phyloP scores from a whole-genome alignment of 371 early-diverging fungal species.

The Capniomyces stellatus region DNA sequence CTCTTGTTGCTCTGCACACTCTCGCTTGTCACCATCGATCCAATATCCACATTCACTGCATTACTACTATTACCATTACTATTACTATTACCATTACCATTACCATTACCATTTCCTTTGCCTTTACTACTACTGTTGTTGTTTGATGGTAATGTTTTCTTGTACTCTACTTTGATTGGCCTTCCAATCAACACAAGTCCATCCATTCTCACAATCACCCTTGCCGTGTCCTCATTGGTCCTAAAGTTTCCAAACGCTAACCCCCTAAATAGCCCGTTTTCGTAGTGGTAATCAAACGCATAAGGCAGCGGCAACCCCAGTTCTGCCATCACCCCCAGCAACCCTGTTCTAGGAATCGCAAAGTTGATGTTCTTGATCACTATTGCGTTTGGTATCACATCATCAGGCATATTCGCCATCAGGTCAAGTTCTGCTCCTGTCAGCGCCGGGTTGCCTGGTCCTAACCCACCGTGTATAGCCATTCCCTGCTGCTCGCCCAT shows the following conservation, averaged over 20 bases:
- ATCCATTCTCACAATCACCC: constrained; percentile 43
- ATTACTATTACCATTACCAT: too few relatives aligned
- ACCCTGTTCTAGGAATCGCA: constrained; percentile 51
- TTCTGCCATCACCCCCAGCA: constrained; percentile 40
- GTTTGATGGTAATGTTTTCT: constrained; percentile 43
- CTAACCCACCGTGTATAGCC: too few relatives aligned
- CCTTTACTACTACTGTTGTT: too few relatives aligned
- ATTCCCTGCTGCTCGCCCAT: too few relatives aligned
- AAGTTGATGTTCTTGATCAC: constrained; percentile 74
- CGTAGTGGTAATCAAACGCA: constrained; percentile 67
- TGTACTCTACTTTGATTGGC: constrained; percentile 63
- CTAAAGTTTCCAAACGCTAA: constrained; percentile 68
- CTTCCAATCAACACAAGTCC: constrained; percentile 52
- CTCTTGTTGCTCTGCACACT: too few relatives aligned
- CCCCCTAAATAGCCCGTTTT: constrained; percentile 59
- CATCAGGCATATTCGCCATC: too few relatives aligned
- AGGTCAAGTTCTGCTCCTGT: too few relatives aligned
- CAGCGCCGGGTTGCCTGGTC: too few relatives aligned
- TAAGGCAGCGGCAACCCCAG: constrained; percentile 52
- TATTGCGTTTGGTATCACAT: constrained; percentile 51
- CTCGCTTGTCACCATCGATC: too few relatives aligned
- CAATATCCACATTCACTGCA: too few relatives aligned
- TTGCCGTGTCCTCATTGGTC: constrained; percentile 51
- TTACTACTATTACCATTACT: too few relatives aligned
- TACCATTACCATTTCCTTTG: too few relatives aligned